These are phyloP conservation scores for Pecoramyces ruminantium DNA, from an alignment of 192 early-diverging fungal species.

Conservation along the genomic window DNA sequence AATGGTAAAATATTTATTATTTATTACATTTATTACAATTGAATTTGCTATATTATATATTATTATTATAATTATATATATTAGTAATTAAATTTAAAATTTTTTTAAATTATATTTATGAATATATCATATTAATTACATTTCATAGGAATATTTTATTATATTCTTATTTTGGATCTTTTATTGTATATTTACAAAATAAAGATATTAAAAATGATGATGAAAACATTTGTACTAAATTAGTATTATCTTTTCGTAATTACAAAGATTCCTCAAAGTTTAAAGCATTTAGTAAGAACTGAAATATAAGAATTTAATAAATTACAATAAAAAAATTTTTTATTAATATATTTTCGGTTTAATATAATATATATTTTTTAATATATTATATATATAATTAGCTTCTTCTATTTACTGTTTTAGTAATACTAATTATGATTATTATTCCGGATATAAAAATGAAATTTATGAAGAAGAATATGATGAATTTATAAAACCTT, in stretches of 20 bases:
- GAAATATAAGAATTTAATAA: no score
- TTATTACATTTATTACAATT: no score
- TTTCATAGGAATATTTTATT: not conserved
- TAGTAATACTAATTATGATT: not conserved
- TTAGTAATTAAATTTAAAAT: no score
- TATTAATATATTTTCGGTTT: no score
- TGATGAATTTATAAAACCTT: not conserved
- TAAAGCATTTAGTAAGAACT: not conserved
- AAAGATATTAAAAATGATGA: not conserved
- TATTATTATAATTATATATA: no score
- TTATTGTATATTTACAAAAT: not conserved
- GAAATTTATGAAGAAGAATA: not conserved
- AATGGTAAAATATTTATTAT: not conserved
- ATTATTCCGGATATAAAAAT: not conserved
- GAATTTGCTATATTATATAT: no score
- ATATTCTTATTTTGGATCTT: not conserved
- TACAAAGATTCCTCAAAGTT: not conserved
- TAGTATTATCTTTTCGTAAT: not conserved
- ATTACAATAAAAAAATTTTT: no score
- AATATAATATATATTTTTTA: no score
- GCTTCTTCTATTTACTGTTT: not conserved
- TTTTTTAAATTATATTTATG: no score
- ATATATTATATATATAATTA: not conserved
- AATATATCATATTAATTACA: not conserved
- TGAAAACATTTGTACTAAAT: not conserved